Evolutionary conservation across 345 rosid genomes (phyloP).

Genomic region (Lumnitzera racemosa): DNA sequence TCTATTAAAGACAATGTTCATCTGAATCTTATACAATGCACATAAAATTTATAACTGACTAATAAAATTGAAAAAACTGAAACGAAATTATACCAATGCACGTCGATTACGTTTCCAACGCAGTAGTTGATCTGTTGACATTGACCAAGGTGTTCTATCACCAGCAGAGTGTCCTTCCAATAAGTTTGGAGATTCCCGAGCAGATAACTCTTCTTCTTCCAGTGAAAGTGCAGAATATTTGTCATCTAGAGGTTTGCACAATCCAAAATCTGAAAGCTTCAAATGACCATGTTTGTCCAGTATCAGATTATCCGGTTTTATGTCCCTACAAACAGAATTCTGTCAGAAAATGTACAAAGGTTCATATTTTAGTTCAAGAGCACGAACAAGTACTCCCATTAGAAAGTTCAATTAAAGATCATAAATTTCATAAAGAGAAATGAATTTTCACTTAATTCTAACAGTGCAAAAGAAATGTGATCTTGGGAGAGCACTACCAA

Average conservation of each 20-base stretch:
- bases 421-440: too few species aligned
- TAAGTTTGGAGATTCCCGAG: conserved; percentile 42
- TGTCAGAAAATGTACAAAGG: conserved; percentile 10
- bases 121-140: conserved; percentile 72
- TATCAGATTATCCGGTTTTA: conserved; percentile 94
- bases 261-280: conserved; percentile 99
- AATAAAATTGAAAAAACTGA: conserved; percentile 1
- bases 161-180: conserved; percentile 29
- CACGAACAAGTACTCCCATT: neutral
- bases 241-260: conserved; percentile 93
- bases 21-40: neutral
- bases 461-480: too few species aligned
- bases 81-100: conserved; percentile 54
- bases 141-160: conserved; percentile 61
- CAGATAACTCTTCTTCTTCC: conserved; percentile 57
- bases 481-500: too few species aligned
- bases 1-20: neutral
- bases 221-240: conserved; percentile 76
- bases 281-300: conserved; percentile 90
- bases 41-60: neutral
- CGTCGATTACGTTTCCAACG: conserved; percentile 97
- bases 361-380: conserved; percentile 1
- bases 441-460: too few species aligned
- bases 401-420: too few species aligned
- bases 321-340: conserved; percentile 59